Conservation (phyloP, 1,284 basidiomycete genomes). For the Exobasidium cylindrosporum region DNA sequence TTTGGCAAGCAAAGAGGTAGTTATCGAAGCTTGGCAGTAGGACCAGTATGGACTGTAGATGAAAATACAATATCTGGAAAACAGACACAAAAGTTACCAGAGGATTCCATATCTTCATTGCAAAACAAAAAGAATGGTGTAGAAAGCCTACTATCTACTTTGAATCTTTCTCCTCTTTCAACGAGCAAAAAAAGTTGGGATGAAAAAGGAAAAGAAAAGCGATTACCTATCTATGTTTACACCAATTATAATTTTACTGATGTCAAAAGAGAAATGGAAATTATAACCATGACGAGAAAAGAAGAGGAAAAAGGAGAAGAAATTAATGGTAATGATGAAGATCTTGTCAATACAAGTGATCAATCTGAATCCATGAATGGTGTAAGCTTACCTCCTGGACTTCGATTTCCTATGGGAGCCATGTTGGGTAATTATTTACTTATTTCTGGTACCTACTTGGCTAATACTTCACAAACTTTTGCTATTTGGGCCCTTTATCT, state of each 20-base stretch:
- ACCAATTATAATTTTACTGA: constrained; percentile 52
- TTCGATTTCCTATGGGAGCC: constrained; percentile 46
- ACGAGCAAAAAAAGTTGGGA: constrained; percentile 24
- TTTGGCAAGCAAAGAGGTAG: constrained; percentile 44
- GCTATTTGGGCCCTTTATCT: constrained; percentile 47
- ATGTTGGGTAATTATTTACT: constrained; percentile 40
- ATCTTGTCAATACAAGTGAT: constrained; percentile 26
- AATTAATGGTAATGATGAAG: neutral
- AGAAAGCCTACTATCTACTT: neutral
- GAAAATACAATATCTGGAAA: neutral
- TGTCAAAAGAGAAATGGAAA: constrained; percentile 47
- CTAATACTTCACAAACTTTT: constrained; percentile 50
- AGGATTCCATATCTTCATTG: neutral
- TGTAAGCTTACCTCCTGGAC: constrained; percentile 43
- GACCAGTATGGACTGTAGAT: constrained; percentile 23
- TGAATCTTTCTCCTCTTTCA: constrained; percentile 22
- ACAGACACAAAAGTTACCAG: neutral
- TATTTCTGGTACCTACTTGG: constrained; percentile 49
- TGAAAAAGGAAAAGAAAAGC: constrained; percentile 5
- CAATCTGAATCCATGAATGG: constrained; percentile 38
- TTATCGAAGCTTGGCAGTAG: constrained; percentile 42
- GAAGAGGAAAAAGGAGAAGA: neutral
- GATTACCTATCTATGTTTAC: constrained; percentile 41
- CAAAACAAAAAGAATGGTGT: neutral
- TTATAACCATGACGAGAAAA: constrained; percentile 21